Evolutionary conservation across 2,329 filamentous ascomycete genomes (phyloP), one percentile per base, ranked within the genome.

Genomic region (Sarocladium strictum): DNA sequence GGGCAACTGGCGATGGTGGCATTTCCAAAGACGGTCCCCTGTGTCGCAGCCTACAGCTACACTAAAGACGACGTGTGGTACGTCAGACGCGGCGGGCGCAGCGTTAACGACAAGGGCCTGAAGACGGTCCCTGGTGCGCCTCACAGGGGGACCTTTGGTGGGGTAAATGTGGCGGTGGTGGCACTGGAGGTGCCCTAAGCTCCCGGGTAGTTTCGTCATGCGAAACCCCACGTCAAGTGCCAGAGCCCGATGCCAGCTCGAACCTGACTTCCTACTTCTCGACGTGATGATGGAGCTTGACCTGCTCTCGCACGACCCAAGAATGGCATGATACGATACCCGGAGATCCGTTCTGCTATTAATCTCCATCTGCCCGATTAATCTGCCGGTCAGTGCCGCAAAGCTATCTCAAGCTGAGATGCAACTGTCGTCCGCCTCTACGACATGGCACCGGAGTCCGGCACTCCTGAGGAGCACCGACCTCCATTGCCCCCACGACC

Each of bases 401-500:
- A 43, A 21, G 6, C 7, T 23, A 4, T 35, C 26, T 23, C 47
- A 17, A 33, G 47, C 55, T 63, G 66, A 64, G 58, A 69, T 68
- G 67, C 62, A 43, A 64, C 60, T 47, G 58, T 53, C 54, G 50
- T 54, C 57, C 51, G 54, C 32, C 27, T 59, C 54, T 52, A 40
- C 32, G 66, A 51, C 55, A 69, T 68, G 66, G 62, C 57, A 59
- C 57, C 58, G 53, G 67, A 65, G 54, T 62, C 60, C 56, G 57
- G 54, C 53, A 58, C 66, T 47, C 55, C 57, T 56, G 65, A 68
- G 58, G 75, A 77, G 55, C 71, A 69, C 19, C 77, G 76, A 54
- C 80, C 80, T 58, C 79, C 79, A 53, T 72, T 83, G 53, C 81
- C 80, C n/a, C 77, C 80, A 26, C 74, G 79, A 55, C 75, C 75